Conservation (phyloP, 257 asterid species). For the Hygrophila difformis region DNA sequence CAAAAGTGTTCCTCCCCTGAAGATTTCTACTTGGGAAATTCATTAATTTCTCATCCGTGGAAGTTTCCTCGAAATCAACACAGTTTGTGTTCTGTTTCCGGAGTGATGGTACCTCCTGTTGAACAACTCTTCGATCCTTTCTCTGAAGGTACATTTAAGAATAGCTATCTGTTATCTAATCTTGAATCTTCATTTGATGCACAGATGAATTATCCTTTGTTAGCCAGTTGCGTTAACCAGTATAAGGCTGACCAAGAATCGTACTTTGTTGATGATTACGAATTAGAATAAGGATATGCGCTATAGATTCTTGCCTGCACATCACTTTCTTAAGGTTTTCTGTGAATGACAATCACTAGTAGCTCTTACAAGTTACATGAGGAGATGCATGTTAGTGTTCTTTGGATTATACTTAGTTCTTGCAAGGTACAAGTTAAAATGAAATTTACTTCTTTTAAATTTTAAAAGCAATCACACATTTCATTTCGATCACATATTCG, state of each 20-base stretch:
- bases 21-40: constrained; percentile 21
- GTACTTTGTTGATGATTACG: constrained; percentile 24
- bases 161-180: constrained; percentile 20
- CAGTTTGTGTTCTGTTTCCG: constrained; percentile 13
- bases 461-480: too few relatives aligned
- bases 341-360: background rate
- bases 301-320: constrained; percentile 6
- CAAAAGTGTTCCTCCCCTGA: constrained; percentile 26
- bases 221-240: constrained; percentile 33
- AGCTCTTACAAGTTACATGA: too few relatives aligned
- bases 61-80: constrained; percentile 28
- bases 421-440: too few relatives aligned
- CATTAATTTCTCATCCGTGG: constrained; percentile 19
- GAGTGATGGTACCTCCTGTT: constrained; percentile 19
- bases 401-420: too few relatives aligned
- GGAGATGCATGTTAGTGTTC: too few relatives aligned
- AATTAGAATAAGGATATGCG: constrained; percentile 21
- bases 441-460: too few relatives aligned
- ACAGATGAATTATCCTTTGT: constrained; percentile 22
- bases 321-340: constrained; percentile 8
- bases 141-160: constrained; percentile 18
- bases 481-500: too few relatives aligned
- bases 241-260: constrained; percentile 20
- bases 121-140: constrained; percentile 14
- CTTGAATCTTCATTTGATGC: constrained; percentile 21